Evolutionary conservation across 306 rosid species (phyloP), one percentile per base, ranked within the genome.

Genomic region (Abrus precatorius): DNA sequence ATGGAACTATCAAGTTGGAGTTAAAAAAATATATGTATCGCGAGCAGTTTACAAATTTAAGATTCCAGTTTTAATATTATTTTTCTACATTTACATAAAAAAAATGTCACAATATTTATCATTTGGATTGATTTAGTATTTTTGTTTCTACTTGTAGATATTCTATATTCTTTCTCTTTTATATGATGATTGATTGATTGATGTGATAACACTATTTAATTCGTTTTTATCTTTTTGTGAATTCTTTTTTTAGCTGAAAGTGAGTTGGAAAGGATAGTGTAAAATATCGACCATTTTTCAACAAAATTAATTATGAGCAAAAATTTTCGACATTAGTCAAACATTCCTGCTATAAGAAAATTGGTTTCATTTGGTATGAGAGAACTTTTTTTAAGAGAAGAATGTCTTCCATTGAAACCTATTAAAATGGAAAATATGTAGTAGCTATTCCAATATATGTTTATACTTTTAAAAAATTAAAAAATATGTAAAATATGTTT

Each of bases 241-340:
- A 36, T 36, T 36, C 5, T 48, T 72, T 5, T 3, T 2, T 29
- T 3, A 74, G 32, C 6, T 56, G 11, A 64, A 8, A 43, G 79
- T 36, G 57, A 40, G 9, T 2, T 70, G 2, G 40, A 56, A 56
- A 74, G 36, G 44, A 5, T 9, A 40, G 11, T n/a, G 6, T 27
- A 12, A 72, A 59, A 4, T 74, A 41, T 30, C 6, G 1, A 20
- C 33, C 54, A 62, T 33, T 63, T 34, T 48, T 48, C 56, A 6
- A 75, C 20, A 60, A 12, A 75, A 20, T 20, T 20, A 76, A 5
- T 6, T 62, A 12, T 76, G 14, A 1, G 49, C 41, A 30, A 10
- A 36, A 45, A 48, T 49, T 49, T 76, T 48, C 38, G 1, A n/a
- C 13, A 62, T 62, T 20, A 33, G 80, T 76, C 80, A 47, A 59